Percentiles rank a stretch among this genome's conserved stretches.
Evolutionary conservation across 768 basidiomycete genomes (phyloP).

Genomic region (Pleurotus ostreatus): DNA sequence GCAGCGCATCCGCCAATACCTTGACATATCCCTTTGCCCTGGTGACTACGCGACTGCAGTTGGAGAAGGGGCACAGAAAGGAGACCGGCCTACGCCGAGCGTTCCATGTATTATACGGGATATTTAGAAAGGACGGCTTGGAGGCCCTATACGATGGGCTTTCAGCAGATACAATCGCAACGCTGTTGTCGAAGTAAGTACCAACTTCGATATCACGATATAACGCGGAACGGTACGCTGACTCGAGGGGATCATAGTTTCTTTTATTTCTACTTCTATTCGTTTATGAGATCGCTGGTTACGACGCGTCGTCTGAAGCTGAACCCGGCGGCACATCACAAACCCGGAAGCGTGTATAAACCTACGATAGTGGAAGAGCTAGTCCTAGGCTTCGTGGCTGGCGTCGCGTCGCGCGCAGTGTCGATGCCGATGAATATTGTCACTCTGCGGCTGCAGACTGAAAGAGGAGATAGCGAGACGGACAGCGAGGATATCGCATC

Average conservation of each 20-base stretch:
- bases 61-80: conserved; percentile 23
- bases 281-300: conserved; percentile 39
- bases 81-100: conserved; percentile 26
- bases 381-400: conserved; percentile 50
- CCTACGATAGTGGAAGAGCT: conserved; percentile 45
- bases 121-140: conserved; percentile 36
- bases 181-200: conserved; percentile 47
- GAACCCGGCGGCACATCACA: conserved; percentile 1
- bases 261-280: conserved; percentile 57
- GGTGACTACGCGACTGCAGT: conserved; percentile 48
- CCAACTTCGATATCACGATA: neutral
- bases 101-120: conserved; percentile 31
- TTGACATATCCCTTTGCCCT: conserved; percentile 57
- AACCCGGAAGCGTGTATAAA: conserved; percentile 20
- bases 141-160: conserved; percentile 49
- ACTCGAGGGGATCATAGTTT: conserved; percentile 32
- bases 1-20: conserved; percentile 49
- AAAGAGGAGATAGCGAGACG: conserved; percentile 19
- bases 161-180: conserved; percentile 47
- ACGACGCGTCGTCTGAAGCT: conserved; percentile 26
- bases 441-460: conserved; percentile 50
- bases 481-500: conserved; percentile 1
- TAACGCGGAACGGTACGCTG: neutral
- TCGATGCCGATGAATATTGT: conserved; percentile 55
- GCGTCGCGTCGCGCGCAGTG: conserved; percentile 49